Base-by-base conservation (phyloP, 2,329 filamentous ascomycete genomes). In the Fusarium tjaetaba region DNA sequence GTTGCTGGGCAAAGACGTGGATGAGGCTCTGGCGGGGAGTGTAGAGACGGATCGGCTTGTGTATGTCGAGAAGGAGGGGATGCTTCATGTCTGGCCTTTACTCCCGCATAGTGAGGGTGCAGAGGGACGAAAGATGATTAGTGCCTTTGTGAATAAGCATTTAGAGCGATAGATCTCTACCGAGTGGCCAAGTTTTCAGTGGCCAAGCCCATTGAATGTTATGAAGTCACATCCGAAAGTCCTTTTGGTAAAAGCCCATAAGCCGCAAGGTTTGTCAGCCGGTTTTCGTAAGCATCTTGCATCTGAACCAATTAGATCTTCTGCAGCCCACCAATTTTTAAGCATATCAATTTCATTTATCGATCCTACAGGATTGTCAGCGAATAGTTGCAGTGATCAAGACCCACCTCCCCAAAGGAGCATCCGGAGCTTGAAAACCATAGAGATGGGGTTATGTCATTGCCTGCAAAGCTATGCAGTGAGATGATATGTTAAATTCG, bases 341-440 rank as follows among this genome's bases (percentile, higher is more conserved):
- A 28, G 34, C 32, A 28, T 55, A 18, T 28, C 24, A 28, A 18
- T 5, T 11, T 14, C 2, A 0, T 10, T 16, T 7, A 16, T 36
- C 5, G 24, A 28, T n/a, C 20, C 51, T 53, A 8, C 4, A 20
- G 16, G 15, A 32, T 20, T 11, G 22, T 26, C 28, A 10, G 28
- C 53, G 18, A 57, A 57, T 34, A 11, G 42, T 34, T n/a, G 24
- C 0, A 7, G 30, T 26, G 20, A 30, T 14, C 5, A 28, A 6
- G 10, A 7, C 57, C 66, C 65, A 49, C 43, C 28, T 53, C 5
- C 65, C 51, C 5, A 65, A 65, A 70, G 67, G 65, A 70, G 67
- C 48, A 65, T 13, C 16, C 65, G 67, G 65, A 65, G 67, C 59
- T 70, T 58, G 68, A 24, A 28, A 48, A 58, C 30, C 13, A 34